Conservation (phyloP, 2,329 filamentous ascomycete genomes). For the Hypoxylon sp. region DNA sequence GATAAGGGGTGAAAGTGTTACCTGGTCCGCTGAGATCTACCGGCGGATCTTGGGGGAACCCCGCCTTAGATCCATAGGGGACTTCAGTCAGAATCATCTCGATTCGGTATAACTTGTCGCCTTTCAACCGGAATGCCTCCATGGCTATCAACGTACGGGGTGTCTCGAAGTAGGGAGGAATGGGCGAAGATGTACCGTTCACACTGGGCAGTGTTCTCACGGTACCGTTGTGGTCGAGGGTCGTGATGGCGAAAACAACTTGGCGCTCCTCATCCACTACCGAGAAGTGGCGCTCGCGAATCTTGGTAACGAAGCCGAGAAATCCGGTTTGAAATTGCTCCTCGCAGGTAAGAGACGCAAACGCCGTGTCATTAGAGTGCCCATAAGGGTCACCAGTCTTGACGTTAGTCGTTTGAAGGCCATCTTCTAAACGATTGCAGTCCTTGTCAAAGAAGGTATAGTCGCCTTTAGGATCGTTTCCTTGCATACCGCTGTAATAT, state of each 20-base stretch:
- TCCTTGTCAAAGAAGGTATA: constrained; percentile 47
- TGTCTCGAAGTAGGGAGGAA: constrained; percentile 47
- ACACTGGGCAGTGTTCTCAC: constrained; percentile 42
- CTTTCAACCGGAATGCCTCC: constrained; percentile 39
- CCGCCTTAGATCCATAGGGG: constrained; percentile 44
- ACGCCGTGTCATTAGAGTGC: constrained; percentile 48
- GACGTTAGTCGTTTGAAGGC: constrained; percentile 45
- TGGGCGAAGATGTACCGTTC: constrained; percentile 46
- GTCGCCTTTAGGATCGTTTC: constrained; percentile 46
- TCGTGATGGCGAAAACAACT: constrained; percentile 44
- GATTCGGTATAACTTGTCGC: constrained; percentile 42
- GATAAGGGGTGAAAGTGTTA: constrained; percentile 32
- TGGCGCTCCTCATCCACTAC: constrained; percentile 48
- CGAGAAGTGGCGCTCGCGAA: constrained; percentile 44
- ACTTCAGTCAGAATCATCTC: constrained; percentile 48
- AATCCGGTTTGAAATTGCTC: constrained; percentile 49
- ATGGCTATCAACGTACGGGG: constrained; percentile 44
- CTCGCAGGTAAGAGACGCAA: constrained; percentile 45
- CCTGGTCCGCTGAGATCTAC: constrained; percentile 34
- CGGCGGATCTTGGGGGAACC: constrained; percentile 33
- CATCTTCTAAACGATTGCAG: constrained; percentile 47
- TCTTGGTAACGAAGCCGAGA: constrained; percentile 47
- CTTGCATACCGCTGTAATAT: constrained; percentile 44
- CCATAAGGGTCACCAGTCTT: constrained; percentile 44
- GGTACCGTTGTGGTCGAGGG: constrained; percentile 48